Evolutionary conservation across 1,284 basidiomycete species (phyloP), one percentile per base, ranked within the genome.

Genomic region (Microbotryum intermedium): DNA sequence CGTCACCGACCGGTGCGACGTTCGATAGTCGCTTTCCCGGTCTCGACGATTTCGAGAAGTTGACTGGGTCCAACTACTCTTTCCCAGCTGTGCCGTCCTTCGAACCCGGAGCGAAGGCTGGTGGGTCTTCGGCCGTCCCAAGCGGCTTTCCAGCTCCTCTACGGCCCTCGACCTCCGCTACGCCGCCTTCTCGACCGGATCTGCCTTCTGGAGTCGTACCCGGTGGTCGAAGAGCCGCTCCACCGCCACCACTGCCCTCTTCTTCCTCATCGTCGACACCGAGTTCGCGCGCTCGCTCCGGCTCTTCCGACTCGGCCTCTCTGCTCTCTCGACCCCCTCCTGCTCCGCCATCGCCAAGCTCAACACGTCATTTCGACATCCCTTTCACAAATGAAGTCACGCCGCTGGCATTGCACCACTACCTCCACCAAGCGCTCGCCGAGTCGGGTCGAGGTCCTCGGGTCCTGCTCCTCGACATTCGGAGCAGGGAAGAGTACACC

Each of bases 391-490:
- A 81, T 65, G 78, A 81, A 4, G 80, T 86, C 28, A 78, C 77
- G 50, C 84, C 88, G 3, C 79, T 78, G 57, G 81, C 82, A 16
- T 74, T 94, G 34, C 76, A 80, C 53, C 76, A 78, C 2, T 90
- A 85, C 72, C 76, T 87, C 63, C 67, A 79, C 53, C 73, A 70
- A 2, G 77, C 82, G 21, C 77, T 84, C 65, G 84, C 84, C 54
- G 81, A 61, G 20, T 43, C 49, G 13, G 60, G 64, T 0, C 44
- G 50, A 10, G 64, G 60, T 0, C 67, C 68, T 7, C 44, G 66
- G 2, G 62, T 91, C 7, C 77, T 97, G 6, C 72, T 97, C 18
- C 78, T 97, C 26, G 93, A 97, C 73, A 82, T 94, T 9, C 82
- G 93, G 25, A 81, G 83, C 10, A 79, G 90, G 45, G 82, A 82